Base-by-base conservation (phyloP, 2,329 filamentous ascomycete species). In the Colletotrichum navitas region DNA sequence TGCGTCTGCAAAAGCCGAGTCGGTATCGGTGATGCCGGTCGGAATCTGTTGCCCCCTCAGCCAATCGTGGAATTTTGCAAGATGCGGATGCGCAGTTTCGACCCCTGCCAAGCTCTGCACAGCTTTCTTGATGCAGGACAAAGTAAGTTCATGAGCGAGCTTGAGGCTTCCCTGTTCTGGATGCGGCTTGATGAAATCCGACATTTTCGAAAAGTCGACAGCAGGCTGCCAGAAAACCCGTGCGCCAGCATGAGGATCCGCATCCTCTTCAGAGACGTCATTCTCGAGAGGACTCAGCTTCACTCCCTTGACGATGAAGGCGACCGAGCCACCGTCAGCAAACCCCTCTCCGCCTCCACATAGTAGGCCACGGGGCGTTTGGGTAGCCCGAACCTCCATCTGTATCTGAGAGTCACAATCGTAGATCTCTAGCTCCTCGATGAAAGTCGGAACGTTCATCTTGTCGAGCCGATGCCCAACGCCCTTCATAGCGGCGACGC, bases 401-500 rank as follows among this genome's bases (percentile, higher is more conserved):
- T 29, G 16, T 10, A 58, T 29, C 36, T 67, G 64, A 2, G 64
- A 45, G 0, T 47, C 51, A 2, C 56, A 59, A 5, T 36, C 24
- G 5, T 43, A 47, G 12, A 68, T 29, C 24, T 63, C 43, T 5
- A 71, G 52, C 2, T 43, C 26, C 8, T 52, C 49, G 12, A 71
- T 68, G 18, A 58, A 68, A 5, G 68, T 68, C 2, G 64, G 68
- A 5, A 68, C 65, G n/a, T 68, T 62, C 64, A 68, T 68, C 51
- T 32, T 63, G 56, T 68, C 49, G 21, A 68, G 41, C 29, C 51
- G 5, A 2, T 68, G 65, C 6, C 68, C 64, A 1, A 71, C 43
- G 3, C 68, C 68, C n/a, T 59, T 58, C n/a, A 41, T 45, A 2
- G 58, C 59, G 7, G 68, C 51, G 5, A 71, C 58, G 32, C 64